These are phyloP conservation scores for Populus tomentosa DNA, from an alignment of 441 rosid genomes.

Conservation along the genomic window DNA sequence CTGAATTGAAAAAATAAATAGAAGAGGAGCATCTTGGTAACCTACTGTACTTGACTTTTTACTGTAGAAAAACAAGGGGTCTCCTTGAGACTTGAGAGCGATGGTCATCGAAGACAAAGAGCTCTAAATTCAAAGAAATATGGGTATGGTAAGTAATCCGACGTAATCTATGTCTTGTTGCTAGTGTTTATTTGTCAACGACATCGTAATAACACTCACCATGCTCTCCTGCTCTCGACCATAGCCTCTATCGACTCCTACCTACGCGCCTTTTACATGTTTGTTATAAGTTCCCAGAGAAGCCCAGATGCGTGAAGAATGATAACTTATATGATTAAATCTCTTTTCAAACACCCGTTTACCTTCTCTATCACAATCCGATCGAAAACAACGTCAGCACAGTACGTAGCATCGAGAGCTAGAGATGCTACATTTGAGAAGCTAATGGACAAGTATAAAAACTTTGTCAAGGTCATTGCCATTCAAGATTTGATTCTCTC, in stretches of 20 bases:
- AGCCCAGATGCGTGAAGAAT: constrained; percentile 9
- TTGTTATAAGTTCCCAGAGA: constrained; percentile 5
- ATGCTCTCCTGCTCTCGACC: background rate
- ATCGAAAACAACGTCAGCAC: constrained; percentile 62
- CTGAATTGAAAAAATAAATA: no score
- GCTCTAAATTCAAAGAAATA: background rate
- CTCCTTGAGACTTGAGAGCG: background rate
- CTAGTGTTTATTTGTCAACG: background rate
- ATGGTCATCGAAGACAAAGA: background rate
- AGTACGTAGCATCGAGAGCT: constrained; percentile 64
- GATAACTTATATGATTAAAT: constrained; percentile 30
- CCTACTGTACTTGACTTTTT: background rate
- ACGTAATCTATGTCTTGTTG: background rate
- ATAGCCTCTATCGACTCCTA: background rate
- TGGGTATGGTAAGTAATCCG: background rate
- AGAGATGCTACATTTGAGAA: constrained; percentile 81
- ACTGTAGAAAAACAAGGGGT: background rate
- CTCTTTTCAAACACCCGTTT: constrained; percentile 25
- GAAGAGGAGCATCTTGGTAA: background rate
- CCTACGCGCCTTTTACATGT: background rate
- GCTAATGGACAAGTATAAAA: constrained; percentile 80
- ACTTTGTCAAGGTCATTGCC: constrained; percentile 62
- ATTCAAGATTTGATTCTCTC: constrained; percentile 78
- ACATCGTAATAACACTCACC: background rate
- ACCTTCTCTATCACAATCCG: constrained; percentile 22